Conservation (phyloP, 208 protist genomes). For the Trypanosoma cruzi region DNA sequence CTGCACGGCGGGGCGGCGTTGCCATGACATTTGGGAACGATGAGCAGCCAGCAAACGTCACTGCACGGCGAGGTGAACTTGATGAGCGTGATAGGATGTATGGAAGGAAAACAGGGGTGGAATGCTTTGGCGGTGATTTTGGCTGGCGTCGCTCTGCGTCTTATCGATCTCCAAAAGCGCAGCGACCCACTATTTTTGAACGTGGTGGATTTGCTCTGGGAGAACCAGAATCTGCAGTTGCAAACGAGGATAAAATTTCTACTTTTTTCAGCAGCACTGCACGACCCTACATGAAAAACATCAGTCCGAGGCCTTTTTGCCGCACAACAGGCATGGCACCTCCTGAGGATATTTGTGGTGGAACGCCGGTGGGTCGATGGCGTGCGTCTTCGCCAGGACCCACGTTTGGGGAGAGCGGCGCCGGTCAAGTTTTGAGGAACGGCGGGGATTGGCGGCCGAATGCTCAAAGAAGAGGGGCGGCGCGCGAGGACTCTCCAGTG, state of each 20-base stretch:
- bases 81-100: not conserved
- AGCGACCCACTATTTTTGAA: constrained; percentile 8
- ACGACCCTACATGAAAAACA: not conserved
- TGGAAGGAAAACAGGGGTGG: constrained; percentile 6
- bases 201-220: not conserved
- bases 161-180: constrained; percentile 10
- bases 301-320: not conserved
- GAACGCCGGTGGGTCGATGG: not conserved
- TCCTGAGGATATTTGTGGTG: not conserved
- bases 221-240: not conserved
- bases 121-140: not conserved
- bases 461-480: not conserved
- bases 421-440: not conserved
- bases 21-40: constrained; percentile 17
- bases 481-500: constrained; percentile 19
- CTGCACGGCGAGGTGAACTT: not conserved
- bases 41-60: constrained; percentile 1
- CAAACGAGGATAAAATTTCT: not conserved
- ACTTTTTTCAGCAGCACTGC: not conserved
- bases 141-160: constrained; percentile 10
- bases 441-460: not conserved
- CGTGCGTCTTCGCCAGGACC: constrained; percentile 4
- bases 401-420: constrained; percentile 10
- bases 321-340: not conserved
- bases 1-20: constrained; percentile 15